Base-by-base conservation (phyloP, 129 eudicot genomes). In the Lonicera japonica region DNA sequence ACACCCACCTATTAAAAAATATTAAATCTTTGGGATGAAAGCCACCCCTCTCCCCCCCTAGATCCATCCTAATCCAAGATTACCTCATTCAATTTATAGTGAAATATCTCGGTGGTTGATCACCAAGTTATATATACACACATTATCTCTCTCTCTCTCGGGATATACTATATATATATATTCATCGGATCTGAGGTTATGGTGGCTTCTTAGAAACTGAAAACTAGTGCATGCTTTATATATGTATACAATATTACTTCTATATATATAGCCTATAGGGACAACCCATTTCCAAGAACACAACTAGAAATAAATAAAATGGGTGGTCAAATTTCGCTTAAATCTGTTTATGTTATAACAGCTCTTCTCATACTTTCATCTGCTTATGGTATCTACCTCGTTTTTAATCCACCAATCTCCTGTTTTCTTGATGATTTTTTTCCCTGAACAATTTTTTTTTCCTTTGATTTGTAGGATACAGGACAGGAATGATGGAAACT, bases 291-390 rank as follows among this genome's bases (percentile, higher is more conserved):
- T 50, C 21, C 19, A 5, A 50, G 55, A 50, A 14, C 55, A 29
- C 55, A n/a, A n/a, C 0, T 20, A 50, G 0, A 29, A 29, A 29
- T 2, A 6, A 50, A 53, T 22, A n/a, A 25, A 36, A 36, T 29
- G 15, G 40, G 54, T 62, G 62, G 38, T 54, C 71, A 38, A 19
- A 54, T 53, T 11, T 66, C 11, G 21, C 15, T 39, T n/a, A 25
- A 48, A 8, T 17, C 52, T 5, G 23, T 20, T 55, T 58, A 54
- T 54, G 38, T 66, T 29, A 6, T 66, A 2, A 25, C 62, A 13
- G 34, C 54, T 13, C 62, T 66, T 19, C 54, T 55, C 9, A 13
- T 55, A 48, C 71, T 66, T 25, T 55, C 63, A 52, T 21, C 57
- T 10, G 12, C 52, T 20, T 23, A 54, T 55, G 39, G 54, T 54